These are phyloP conservation scores for Neurospora crassa DNA, from an alignment of 2,329 filamentous ascomycete genomes.

Conservation along the genomic window DNA sequence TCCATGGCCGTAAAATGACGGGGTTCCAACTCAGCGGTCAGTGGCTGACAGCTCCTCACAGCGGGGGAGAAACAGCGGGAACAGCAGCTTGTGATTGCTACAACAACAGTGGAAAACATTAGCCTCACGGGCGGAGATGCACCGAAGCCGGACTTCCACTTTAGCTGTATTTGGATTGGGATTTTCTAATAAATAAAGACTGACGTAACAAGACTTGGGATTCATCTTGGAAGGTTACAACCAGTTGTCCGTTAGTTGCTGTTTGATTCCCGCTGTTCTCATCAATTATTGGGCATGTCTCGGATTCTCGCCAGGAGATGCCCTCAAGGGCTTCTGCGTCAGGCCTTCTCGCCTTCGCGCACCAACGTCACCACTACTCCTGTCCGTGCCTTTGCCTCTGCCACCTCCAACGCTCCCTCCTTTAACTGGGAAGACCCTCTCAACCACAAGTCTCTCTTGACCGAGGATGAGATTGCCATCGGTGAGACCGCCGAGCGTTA, in stretches of 20 bases:
- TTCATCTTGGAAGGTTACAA: no score
- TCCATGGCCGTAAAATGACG: neutral
- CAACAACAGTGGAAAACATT: neutral
- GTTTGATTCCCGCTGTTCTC: neutral
- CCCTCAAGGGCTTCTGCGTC: conserved; percentile 5
- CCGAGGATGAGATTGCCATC: conserved; percentile 85
- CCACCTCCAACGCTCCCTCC: conserved; percentile 9
- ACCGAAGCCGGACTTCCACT: neutral
- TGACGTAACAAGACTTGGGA: neutral
- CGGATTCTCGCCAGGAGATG: conserved; percentile 12
- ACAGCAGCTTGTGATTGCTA: neutral
- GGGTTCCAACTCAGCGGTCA: neutral
- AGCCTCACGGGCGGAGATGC: neutral
- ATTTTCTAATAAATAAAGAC: neutral
- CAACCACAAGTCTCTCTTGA: conserved; percentile 62
- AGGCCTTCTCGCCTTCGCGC: conserved; percentile 1
- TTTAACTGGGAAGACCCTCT: conserved; percentile 96
- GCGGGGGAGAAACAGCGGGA: neutral
- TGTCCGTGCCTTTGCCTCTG: conserved; percentile 12
- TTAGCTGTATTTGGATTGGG: neutral
- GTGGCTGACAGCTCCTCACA: neutral
- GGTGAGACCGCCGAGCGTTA: conserved; percentile 86
- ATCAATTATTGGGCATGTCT: conserved; percentile 10
- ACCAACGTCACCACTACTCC: neutral
- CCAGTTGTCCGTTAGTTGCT: neutral